Evolutionary conservation across 2,329 filamentous ascomycete genomes (phyloP), one percentile per base, ranked within the genome.

Genomic region (Aureobasidium mangrovei): DNA sequence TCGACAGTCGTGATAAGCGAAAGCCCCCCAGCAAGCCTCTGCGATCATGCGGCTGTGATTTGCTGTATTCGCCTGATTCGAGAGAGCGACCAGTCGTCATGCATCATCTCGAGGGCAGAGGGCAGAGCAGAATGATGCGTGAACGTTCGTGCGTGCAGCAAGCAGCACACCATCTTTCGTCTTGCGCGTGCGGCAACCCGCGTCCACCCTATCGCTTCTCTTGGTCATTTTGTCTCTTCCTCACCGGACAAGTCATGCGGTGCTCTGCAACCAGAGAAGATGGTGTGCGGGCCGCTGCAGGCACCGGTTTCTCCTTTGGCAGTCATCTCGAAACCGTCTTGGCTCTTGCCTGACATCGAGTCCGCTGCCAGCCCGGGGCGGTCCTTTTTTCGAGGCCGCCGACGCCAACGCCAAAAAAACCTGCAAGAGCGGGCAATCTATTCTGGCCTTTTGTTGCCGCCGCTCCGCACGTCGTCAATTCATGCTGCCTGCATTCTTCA

Each of bases 201-300:
- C 32, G 10, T 35, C 6, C 32, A 35, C 10, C 47, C 47, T 41
- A 51, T 51, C 38, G 38, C 47, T 18, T 42, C 29, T 35, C 12
- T 51, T 51, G 47, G 47, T 51, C 47, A 51, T 42, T 51, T 51
- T 42, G 18, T 40, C 31, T 8, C 44, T 38, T 18, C 18, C 28
- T 9, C 33, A 24, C 45, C 6, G 10, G 32, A 40, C 35, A 39
- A 48, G 45, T 48, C 45, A 40, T 48, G 45, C 28, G 29, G 35
- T 39, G 35, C 4, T n/a, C 24, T n/a, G 31, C 29, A n/a, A 27
- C 38, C 8, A 4, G 8, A n/a, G 32, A 48, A 49, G 46, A 49
- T 27, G 46, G 46, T 49, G 46, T 49, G 46, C 32, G 40, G 46
- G 35, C 46, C 46, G 46, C 46, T 49, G 45, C 47, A 51, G 47